phyloP scores from a whole-genome alignment of 2,329 filamentous ascomycete genomes.

The Fusarium papillatum region DNA sequence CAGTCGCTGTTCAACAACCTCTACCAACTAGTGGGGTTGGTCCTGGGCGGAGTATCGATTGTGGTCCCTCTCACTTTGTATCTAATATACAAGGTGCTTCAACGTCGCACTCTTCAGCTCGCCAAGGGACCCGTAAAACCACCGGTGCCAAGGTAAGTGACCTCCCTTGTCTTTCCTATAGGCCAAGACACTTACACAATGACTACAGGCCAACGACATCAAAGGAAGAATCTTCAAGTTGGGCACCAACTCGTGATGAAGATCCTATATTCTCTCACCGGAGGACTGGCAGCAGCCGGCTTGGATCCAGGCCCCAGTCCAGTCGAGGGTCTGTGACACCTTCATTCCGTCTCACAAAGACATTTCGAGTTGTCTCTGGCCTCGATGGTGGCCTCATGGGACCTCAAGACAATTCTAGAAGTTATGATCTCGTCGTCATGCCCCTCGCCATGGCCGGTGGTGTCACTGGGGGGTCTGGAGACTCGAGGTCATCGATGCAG shows the following conservation, averaged over 20 bases:
- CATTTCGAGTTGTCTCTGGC: background rate
- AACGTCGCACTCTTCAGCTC: background rate
- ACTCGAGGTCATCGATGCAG: slow-evolving; percentile 15
- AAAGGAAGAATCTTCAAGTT: background rate
- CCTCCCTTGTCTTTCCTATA: background rate
- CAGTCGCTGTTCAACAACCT: background rate
- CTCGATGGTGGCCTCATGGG: background rate
- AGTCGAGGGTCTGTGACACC: background rate
- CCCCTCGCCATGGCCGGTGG: slow-evolving; percentile 18
- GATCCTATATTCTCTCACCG: background rate
- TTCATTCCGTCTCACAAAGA: background rate
- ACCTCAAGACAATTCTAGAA: background rate
- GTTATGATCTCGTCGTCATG: slow-evolving; percentile 22
- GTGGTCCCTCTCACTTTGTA: background rate
- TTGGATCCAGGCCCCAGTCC: background rate
- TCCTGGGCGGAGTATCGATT: background rate
- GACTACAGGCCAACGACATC: background rate
- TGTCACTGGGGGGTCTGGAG: slow-evolving; percentile 16
- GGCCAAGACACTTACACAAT: background rate
- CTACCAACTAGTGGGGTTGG: background rate
- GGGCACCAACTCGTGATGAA: background rate
- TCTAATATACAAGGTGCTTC: background rate
- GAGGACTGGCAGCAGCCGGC: background rate
- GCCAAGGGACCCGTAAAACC: background rate
- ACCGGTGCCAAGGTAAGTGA: background rate